Conservation (phyloP, 768 basidiomycete genomes). For the Candolleomyces efflorescens region DNA sequence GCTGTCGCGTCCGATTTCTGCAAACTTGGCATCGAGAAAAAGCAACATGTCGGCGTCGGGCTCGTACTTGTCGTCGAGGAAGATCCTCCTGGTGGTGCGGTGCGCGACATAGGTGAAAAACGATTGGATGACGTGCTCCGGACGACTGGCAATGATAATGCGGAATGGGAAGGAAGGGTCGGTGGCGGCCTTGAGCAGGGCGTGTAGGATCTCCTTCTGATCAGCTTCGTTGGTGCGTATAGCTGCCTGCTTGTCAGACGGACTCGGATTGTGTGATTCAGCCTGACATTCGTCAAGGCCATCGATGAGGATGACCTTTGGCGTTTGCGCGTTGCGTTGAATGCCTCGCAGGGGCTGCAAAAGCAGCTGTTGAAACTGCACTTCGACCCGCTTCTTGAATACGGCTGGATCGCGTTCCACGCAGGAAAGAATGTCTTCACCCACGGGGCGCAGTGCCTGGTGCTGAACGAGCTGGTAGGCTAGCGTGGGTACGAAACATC, state of each 20-base stretch:
- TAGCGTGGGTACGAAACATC: neutral
- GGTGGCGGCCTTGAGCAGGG: neutral
- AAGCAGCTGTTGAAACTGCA: neutral
- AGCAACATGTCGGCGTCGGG: neutral
- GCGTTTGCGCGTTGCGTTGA: neutral
- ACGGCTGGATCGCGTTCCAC: neutral
- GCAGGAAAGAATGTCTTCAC: neutral
- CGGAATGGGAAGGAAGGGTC: neutral
- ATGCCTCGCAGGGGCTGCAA: neutral
- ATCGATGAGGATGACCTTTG: slow-evolving; percentile 5
- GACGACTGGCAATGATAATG: slow-evolving; percentile 5
- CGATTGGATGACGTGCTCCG: neutral
- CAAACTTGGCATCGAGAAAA: neutral
- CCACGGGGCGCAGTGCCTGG: too few species aligned
- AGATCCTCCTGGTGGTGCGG: neutral
- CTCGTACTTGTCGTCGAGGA: slow-evolving; percentile 3
- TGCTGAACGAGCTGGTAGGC: neutral
- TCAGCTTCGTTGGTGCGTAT: neutral
- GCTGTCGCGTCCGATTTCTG: neutral
- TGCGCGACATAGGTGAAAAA: neutral
- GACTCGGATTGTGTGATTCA: neutral
- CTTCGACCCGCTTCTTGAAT: neutral
- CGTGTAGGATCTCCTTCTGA: slow-evolving; percentile 1
- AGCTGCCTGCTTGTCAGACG: neutral
- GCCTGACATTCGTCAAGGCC: slow-evolving; percentile 10